phyloP scores from a whole-genome alignment of 495 filamentous ascomycete species.

The Aspergillus biplanus region DNA sequence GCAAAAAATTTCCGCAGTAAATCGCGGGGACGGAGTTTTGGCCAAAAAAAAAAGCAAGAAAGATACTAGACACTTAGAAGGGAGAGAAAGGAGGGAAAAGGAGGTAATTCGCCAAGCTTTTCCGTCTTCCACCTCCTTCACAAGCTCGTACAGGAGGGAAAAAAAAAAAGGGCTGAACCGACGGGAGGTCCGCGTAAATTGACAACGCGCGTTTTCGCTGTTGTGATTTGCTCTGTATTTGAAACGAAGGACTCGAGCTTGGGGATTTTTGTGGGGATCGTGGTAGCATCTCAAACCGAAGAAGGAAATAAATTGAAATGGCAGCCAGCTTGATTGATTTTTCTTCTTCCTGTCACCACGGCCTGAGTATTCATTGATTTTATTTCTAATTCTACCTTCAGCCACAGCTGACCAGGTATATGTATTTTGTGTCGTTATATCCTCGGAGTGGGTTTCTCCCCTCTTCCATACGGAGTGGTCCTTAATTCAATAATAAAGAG shows the following conservation, averaged over 20 bases:
- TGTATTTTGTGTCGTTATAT: no score
- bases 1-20: no score
- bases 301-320: slow-evolving; percentile 4
- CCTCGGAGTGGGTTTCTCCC: no score
- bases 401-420: no score
- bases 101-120: slow-evolving; percentile 14
- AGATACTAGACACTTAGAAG: neutral
- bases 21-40: no score
- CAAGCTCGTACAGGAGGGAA: neutral
- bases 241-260: slow-evolving; percentile 14
- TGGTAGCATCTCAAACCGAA: neutral
- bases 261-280: slow-evolving; percentile 3
- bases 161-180: neutral
- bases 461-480: no score
- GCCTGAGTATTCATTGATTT: no score
- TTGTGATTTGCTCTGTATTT: slow-evolving; percentile 11
- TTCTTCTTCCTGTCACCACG: no score
- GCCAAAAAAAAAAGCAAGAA: neutral
- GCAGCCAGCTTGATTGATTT: neutral
- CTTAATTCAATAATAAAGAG: no score
- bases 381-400: no score
- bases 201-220: slow-evolving; percentile 11
- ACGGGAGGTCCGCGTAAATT: slow-evolving; percentile 8
- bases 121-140: neutral
- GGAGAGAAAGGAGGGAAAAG: neutral